Percentiles rank a stretch among this genome's conserved stretches.
Conservation (phyloP, 345 rosid genomes). For the Salix caprea region DNA sequence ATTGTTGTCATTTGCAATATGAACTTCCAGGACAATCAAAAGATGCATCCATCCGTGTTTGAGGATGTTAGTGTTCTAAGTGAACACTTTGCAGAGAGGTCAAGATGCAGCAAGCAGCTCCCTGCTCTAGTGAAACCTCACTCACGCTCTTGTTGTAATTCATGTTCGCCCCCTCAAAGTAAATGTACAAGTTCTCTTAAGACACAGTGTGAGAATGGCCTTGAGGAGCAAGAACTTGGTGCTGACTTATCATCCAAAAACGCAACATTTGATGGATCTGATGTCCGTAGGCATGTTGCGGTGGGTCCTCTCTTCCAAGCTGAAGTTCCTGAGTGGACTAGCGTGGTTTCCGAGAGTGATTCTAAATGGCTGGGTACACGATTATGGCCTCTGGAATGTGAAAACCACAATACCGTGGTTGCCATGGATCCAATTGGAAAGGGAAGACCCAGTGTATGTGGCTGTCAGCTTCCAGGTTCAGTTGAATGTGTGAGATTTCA, state of each 20-base stretch:
- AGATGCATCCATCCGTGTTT: conserved; percentile 54
- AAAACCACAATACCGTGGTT: neutral
- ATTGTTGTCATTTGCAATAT: conserved; percentile 5
- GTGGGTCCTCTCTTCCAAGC: conserved; percentile 29
- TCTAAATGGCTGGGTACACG: conserved; percentile 28
- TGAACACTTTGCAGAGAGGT: conserved; percentile 24
- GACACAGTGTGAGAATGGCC: conserved; percentile 7
- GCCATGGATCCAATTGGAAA: conserved; percentile 15
- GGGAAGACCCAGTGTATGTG: conserved; percentile 25
- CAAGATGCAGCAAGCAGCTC: conserved; percentile 14
- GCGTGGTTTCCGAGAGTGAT: conserved; percentile 12
- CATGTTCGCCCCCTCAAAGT: conserved; percentile 25
- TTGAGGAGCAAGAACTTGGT: conserved; percentile 5
- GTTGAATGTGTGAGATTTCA: conserved; percentile 30
- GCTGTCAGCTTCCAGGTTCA: conserved; percentile 19
- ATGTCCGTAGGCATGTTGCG: neutral
- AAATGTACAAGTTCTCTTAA: conserved; percentile 19
- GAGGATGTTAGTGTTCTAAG: conserved; percentile 27
- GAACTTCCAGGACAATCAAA: conserved; percentile 50
- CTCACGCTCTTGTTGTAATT: conserved; percentile 29
- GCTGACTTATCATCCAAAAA: neutral
- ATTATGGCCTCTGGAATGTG: conserved; percentile 19
- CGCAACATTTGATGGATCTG: neutral
- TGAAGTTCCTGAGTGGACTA: conserved; percentile 29
- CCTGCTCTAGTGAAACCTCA: conserved; percentile 16